Base-by-base conservation (phyloP, 306 rosid species). In the Clitoria ternatea region DNA sequence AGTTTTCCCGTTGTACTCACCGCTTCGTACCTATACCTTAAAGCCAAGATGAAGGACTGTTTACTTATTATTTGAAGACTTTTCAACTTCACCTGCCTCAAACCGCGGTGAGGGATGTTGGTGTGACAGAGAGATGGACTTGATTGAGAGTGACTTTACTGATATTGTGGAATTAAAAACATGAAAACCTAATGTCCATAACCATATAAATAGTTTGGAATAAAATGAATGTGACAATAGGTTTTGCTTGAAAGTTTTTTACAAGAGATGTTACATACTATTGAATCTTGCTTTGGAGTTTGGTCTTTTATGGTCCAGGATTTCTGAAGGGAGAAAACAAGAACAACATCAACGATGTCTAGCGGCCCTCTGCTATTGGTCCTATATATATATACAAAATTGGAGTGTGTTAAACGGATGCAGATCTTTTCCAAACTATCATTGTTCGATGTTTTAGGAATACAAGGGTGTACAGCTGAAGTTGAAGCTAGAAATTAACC, bases 11-110 rank as follows among this genome's bases (percentile, higher is more conserved):
- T 47, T 60, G 70, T 47, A 55, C 33, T 56, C 6, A 32, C 24
- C 55, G 4, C 24, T 52, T 71, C 10, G 18, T 44, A 47, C 17
- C 47, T 44, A 61, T 50, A 50, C 45, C 59, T 79, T 10, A 42
- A 68, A 79, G n/a, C 73, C 63, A 33, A 68, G 57, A 52, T 22
- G 32, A 66, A 65, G 70, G 78, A 24, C 42, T 44, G 10, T 22
- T 59, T 43, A 50, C 43, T 52, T 79, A 18, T 69, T 52, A 29
- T 68, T 48, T 72, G 75, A 73, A 42, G 42, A 29, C 39, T 44
- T 54, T 32, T 15, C 24, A 62, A 54, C 39, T 43, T 43, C 57
- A 57, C 17, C 36, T 73, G 23, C 37, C 54, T 35, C 50, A 45
- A 42, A 18, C 44, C 5, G 65, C 32, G 5, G 11, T 11, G 71